Evolutionary conservation across 805 yeast species (phyloP), one percentile per base, ranked within the genome.

Genomic region (Metschnikowia rubicola): DNA sequence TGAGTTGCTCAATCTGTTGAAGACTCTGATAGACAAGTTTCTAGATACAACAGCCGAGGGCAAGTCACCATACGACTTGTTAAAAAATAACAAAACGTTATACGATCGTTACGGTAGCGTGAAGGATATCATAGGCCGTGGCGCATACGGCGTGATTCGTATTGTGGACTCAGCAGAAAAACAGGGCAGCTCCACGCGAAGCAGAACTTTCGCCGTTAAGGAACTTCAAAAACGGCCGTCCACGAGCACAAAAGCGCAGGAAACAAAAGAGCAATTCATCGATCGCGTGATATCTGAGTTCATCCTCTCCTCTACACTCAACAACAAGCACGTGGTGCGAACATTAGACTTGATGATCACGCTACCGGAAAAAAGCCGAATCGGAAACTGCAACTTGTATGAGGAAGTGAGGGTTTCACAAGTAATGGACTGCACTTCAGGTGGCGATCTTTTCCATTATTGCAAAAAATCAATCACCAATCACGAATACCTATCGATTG

Each of bases 211-310:
- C 39, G 74, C 71, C 3, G 71, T 69, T 9, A 69, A 69, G 35
- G 72, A 68, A 46, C 54, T 68, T 30, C 57, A 53, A 39, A 56
- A 56, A 33, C 55, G 63, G 13, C 53, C 57, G 4, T 52, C 44
- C 3, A 38, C 36, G 13, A 41, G 53, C 11, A 37, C 52, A 8
- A 57, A 53, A 34, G 35, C 47, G 28, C 53, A 56, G 29, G 72
- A 67, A 41, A 40, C 62, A 13, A 52, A 48, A 35, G 73, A 70
- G 39, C 75, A 73, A 58, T 86, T 81, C 62, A 75, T 80, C 41
- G 83, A 84, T 43, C 78, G 97, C 17, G 81, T 89, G 46, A 84
- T 95, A 11, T 85, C 96, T 8, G 98, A 94, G 62, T 91, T 92
- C 71, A 88, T 94, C 63, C 87, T 91, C 40, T 83, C 96, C 0